Percentiles rank a stretch among this genome's conserved stretches.
These are phyloP conservation scores for Phytophthora cajani DNA, from an alignment of 352 stramenopile genomes.

Conservation along the genomic window DNA sequence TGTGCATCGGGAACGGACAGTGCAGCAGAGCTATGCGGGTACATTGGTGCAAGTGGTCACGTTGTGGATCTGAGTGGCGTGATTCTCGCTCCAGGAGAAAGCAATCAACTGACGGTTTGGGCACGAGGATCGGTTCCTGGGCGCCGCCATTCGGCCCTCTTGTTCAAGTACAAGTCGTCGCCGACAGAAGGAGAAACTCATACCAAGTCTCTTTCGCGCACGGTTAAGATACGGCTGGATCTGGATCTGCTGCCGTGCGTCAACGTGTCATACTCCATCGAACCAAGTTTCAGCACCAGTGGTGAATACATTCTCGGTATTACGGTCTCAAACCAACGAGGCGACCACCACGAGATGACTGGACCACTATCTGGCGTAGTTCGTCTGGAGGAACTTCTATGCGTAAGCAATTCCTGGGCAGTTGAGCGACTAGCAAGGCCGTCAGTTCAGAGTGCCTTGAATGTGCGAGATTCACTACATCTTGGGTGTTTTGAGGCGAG, in stretches of 20 bases:
- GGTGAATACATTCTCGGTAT: conserved; percentile 82
- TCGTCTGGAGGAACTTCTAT: conserved; percentile 61
- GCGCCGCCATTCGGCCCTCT: conserved; percentile 52
- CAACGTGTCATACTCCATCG: conserved; percentile 67
- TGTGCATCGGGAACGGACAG: conserved; percentile 47
- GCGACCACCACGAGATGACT: conserved; percentile 34
- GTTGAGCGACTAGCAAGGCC: conserved; percentile 52
- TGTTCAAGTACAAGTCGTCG: conserved; percentile 73
- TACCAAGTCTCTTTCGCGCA: conserved; percentile 33
- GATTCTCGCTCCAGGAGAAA: conserved; percentile 59
- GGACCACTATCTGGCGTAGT: conserved; percentile 40
- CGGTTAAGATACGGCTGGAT: conserved; percentile 65
- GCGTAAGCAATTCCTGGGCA: conserved; percentile 69
- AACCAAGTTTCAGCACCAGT: conserved; percentile 65
- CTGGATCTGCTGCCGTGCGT: conserved; percentile 69
- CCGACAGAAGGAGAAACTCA: conserved; percentile 26
- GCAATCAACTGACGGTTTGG: conserved; percentile 59
- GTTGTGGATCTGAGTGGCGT: conserved; percentile 68
- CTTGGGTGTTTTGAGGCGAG: conserved; percentile 78
- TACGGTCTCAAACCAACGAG: conserved; percentile 65
- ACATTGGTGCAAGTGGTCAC: conserved; percentile 71
- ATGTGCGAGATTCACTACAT: conserved; percentile 41
- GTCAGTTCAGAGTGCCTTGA: neutral
- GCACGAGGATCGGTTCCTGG: conserved; percentile 47
- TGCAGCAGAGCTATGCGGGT: conserved; percentile 42